phyloP scores from a whole-genome alignment of 2,329 filamentous ascomycete species.

The Hortaea sp. region DNA sequence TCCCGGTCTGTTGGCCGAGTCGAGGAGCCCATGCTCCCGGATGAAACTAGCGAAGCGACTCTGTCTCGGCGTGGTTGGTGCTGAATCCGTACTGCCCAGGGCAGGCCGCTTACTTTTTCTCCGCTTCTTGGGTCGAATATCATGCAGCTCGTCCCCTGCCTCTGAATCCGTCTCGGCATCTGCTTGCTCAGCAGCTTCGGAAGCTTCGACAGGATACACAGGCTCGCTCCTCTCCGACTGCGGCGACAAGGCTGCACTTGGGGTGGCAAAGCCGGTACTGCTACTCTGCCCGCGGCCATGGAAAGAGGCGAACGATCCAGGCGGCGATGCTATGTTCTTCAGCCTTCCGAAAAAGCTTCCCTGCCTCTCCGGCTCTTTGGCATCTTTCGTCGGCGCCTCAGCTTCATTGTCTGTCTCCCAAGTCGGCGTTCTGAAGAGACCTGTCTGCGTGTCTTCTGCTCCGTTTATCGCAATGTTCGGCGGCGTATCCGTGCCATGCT shows the following conservation, averaged over 20 bases:
- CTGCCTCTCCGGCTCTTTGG: constrained; percentile 12
- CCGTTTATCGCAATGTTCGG: constrained; percentile 18
- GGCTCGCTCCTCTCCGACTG: constrained; percentile 24
- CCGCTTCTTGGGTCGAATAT: constrained; percentile 50
- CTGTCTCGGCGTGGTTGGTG: constrained; percentile 55
- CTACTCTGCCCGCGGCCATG: constrained; percentile 10
- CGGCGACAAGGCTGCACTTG: constrained; percentile 19
- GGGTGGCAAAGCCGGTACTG: constrained; percentile 9
- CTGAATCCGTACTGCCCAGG: constrained; percentile 48
- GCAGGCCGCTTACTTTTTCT: constrained; percentile 52
- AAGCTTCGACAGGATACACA: constrained; percentile 43
- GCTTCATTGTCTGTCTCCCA: constrained; percentile 16
- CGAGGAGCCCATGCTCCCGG: constrained; percentile 32
- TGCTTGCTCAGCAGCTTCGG: constrained; percentile 68
- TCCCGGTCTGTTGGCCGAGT: constrained; percentile 46
- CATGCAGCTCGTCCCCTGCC: constrained; percentile 36
- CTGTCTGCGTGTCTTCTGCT: constrained; percentile 11
- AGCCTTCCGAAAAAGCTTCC: constrained; percentile 21
- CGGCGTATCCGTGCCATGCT: constrained; percentile 11
- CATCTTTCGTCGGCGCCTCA: constrained; percentile 4
- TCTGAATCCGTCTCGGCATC: constrained; percentile 61
- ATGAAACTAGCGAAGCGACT: constrained; percentile 42
- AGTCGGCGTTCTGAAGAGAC: constrained; percentile 15
- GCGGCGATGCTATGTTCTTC: constrained; percentile 18
- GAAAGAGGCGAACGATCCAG: constrained; percentile 3